Base-by-base conservation (phyloP, 257 asterid species). In the Catharanthus roseus region DNA sequence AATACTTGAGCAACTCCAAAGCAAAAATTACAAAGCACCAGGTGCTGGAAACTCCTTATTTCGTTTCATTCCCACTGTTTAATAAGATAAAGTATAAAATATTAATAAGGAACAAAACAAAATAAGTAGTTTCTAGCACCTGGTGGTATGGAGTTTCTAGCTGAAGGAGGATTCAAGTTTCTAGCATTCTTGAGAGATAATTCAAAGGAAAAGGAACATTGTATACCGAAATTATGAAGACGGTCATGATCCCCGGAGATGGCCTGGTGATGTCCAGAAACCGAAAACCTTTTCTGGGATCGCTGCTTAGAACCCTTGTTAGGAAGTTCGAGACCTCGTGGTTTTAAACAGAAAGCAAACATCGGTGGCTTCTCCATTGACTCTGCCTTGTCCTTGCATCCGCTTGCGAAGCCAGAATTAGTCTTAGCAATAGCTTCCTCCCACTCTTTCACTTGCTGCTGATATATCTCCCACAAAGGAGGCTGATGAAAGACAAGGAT, bases 291-390 rank as follows among this genome's bases (percentile, higher is more conserved):
- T 86, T 92, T 85, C 55, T 91, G 97, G 24, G 99, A 88, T 61
- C 98, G 83, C 65, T 92, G 99, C 79, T 92, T 95, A 34, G 97
- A 86, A 53, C 92, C 92, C 86, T 77, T 90, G 82, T 86, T 88
- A 3, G 93, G 95, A 79, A 85, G 83, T 68, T 95, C 99, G 78
- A 95, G 81, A 44, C 98, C 98, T 65, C 99, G 89, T 53, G 98
- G 99, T 75, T 83, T 88, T 66, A 87, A 79, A 82, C 99, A 95
- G 79, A 95, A 95, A 24, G 99, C 98, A 79, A 82, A 88, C 96
- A 90, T 85, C 55, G 89, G 85, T 71, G 99, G 99, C 78, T 89
- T 95, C 78, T 95, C 98, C 56, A 79, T 83, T 18, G 71, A 79
- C 71, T 79, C 66, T 34, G 62, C 77, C 83, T 82, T 90, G 78